Evolutionary conservation across 1,284 basidiomycete species (phyloP).

Genomic region (Papiliotrema nemorosa): DNA sequence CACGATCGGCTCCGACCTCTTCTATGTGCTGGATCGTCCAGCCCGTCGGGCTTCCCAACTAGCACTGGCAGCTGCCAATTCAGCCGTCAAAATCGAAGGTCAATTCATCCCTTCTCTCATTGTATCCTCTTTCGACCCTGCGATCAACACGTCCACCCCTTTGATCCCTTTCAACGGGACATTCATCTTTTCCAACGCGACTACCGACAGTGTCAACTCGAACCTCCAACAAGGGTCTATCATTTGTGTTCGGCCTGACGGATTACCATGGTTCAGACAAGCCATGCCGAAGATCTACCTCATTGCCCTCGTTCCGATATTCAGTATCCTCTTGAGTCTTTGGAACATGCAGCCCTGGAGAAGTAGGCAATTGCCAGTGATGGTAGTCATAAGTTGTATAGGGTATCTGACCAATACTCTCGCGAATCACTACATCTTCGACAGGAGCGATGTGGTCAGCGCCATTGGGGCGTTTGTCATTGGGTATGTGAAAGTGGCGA

Average conservation of each 20-base stretch:
- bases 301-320: constrained; percentile 75
- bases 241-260: constrained; percentile 64
- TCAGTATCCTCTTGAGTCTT: constrained; percentile 68
- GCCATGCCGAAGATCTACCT: constrained; percentile 71
- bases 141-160: constrained; percentile 56
- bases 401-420: constrained; percentile 73
- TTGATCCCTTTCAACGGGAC: constrained; percentile 60
- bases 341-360: constrained; percentile 71
- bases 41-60: constrained; percentile 58
- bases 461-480: constrained; percentile 84
- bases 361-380: constrained; percentile 68
- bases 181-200: constrained; percentile 67
- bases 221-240: constrained; percentile 36
- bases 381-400: constrained; percentile 78
- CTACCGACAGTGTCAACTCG: constrained; percentile 24
- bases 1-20: constrained; percentile 81
- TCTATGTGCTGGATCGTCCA: constrained; percentile 66
- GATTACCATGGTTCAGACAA: constrained; percentile 71
- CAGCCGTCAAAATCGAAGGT: constrained; percentile 59
- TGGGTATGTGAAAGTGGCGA: constrained; percentile 49
- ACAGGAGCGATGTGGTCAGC: constrained; percentile 71
- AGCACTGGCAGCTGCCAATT: constrained; percentile 55
- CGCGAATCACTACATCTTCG: constrained; percentile 79
- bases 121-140: constrained; percentile 1
- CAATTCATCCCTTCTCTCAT: constrained; percentile 58